These are phyloP conservation scores for Dentipellis fragilis DNA, from an alignment of 768 basidiomycete species.

Conservation along the genomic window DNA sequence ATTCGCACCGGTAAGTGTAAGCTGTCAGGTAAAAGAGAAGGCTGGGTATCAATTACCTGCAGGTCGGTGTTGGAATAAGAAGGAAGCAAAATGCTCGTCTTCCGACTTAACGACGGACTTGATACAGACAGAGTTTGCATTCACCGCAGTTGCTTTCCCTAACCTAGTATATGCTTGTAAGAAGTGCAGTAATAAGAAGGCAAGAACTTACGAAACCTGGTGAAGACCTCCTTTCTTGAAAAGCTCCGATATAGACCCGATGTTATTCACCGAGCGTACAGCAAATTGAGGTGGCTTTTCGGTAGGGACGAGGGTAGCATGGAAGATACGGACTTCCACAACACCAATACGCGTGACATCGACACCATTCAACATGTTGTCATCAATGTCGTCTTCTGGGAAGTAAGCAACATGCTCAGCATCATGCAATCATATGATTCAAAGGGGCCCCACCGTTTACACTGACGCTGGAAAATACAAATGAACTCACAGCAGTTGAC, in stretches of 20 bases:
- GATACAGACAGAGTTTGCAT: too few relatives aligned
- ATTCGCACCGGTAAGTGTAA: too few relatives aligned
- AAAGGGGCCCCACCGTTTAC: background rate
- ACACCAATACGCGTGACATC: background rate
- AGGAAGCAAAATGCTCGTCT: background rate
- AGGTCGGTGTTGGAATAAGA: background rate
- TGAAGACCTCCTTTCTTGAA: background rate
- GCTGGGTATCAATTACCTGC: background rate
- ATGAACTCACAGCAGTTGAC: background rate
- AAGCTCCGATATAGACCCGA: background rate
- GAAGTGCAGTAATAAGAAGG: too few relatives aligned
- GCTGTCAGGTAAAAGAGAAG: too few relatives aligned
- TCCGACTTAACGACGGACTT: background rate
- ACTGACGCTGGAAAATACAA: background rate
- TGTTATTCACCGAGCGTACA: too few relatives aligned
- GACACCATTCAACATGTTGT: background rate
- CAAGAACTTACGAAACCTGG: background rate
- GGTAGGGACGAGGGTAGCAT: too few relatives aligned
- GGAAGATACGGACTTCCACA: background rate
- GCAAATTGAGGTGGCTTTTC: too few relatives aligned
- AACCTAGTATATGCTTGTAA: too few relatives aligned
- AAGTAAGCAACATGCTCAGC: too few relatives aligned
- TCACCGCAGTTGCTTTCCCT: too few relatives aligned
- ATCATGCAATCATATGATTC: background rate
- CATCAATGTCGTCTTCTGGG: background rate